Evolutionary conservation across 2,329 filamentous ascomycete species (phyloP).

Genomic region (Sclerotinia spermophila): DNA sequence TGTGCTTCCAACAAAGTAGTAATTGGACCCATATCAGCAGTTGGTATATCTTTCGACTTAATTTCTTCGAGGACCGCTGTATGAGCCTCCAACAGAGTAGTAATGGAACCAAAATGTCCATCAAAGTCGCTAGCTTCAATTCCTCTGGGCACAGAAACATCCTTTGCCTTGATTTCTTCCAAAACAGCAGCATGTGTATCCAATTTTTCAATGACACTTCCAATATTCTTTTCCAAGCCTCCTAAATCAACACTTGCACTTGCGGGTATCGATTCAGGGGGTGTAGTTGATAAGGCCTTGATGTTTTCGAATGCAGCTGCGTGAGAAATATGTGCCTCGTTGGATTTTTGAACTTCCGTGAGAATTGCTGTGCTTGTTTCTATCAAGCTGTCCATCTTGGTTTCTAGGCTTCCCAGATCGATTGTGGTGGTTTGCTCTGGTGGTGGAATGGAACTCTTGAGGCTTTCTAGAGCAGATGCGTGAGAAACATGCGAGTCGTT

Average conservation of each 20-base stretch:
- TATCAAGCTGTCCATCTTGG: constrained; percentile 17
- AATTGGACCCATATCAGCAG: constrained; percentile 17
- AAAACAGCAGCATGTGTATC: constrained; percentile 12
- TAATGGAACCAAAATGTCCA: constrained; percentile 25
- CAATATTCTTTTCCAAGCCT: not conserved
- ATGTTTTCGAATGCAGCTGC: constrained; percentile 20
- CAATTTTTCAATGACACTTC: constrained; percentile 1
- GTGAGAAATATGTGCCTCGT: constrained; percentile 20
- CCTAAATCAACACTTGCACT: constrained; percentile 6
- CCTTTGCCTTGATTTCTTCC: constrained; percentile 14
- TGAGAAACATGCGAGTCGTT: constrained; percentile 22
- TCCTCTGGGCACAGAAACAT: not conserved
- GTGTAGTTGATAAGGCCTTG: constrained; percentile 16
- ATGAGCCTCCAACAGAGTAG: constrained; percentile 13
- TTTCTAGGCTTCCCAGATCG: constrained; percentile 13
- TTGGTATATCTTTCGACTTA: constrained; percentile 14
- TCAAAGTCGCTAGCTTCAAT: constrained; percentile 22
- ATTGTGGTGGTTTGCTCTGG: constrained; percentile 1
- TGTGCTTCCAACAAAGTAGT: constrained; percentile 15
- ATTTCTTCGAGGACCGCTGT: constrained; percentile 17
- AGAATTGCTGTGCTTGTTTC: constrained; percentile 21
- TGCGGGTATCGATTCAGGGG: not conserved
- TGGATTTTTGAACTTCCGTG: constrained; percentile 20
- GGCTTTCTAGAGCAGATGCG: constrained; percentile 20
- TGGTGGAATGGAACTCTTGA: constrained; percentile 13